A percentile compares a stretch with the other conserved stretches of the same genome.
These are phyloP conservation scores for Exophiala aquamarina DNA, from an alignment of 2,329 filamentous ascomycete species.

Conservation along the genomic window DNA sequence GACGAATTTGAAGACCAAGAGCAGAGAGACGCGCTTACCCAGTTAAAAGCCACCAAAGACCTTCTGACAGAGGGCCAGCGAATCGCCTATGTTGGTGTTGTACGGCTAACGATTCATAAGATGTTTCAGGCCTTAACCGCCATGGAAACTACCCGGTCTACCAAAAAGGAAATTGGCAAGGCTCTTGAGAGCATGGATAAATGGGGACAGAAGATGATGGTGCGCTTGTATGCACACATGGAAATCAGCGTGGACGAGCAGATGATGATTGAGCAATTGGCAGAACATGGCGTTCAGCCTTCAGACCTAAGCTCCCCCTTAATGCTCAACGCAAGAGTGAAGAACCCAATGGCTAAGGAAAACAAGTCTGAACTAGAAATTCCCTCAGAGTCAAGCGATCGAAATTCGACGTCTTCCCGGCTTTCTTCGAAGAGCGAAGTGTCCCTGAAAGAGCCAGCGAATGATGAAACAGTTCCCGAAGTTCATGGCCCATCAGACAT, in stretches of 20 bases:
- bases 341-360: conserved; percentile 77
- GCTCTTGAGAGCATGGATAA: conserved; percentile 80
- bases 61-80: conserved; percentile 92
- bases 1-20: conserved; percentile 71
- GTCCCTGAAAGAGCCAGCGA: conserved; percentile 53
- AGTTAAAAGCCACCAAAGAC: conserved; percentile 95
- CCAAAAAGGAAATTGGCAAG: conserved; percentile 70
- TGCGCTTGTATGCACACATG: conserved; percentile 92
- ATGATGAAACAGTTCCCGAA: conserved; percentile 70
- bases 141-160: conserved; percentile 61
- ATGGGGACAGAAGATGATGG: conserved; percentile 99
- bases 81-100: conserved; percentile 92
- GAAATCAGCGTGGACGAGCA: conserved; percentile 86
- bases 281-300: conserved; percentile 85
- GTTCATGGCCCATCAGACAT: conserved; percentile 82
- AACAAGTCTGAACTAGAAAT: conserved; percentile 22
- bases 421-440: conserved; percentile 12
- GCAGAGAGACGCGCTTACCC: conserved; percentile 78
- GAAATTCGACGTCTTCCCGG: conserved; percentile 38
- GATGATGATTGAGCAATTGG: conserved; percentile 97
- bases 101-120: conserved; percentile 73
- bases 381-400: conserved; percentile 27
- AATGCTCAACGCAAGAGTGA: conserved; percentile 88
- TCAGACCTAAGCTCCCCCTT: conserved; percentile 79
- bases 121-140: conserved; percentile 70